phyloP scores from a whole-genome alignment of 495 filamentous ascomycete species.

The Lasiosphaeria miniovina region DNA sequence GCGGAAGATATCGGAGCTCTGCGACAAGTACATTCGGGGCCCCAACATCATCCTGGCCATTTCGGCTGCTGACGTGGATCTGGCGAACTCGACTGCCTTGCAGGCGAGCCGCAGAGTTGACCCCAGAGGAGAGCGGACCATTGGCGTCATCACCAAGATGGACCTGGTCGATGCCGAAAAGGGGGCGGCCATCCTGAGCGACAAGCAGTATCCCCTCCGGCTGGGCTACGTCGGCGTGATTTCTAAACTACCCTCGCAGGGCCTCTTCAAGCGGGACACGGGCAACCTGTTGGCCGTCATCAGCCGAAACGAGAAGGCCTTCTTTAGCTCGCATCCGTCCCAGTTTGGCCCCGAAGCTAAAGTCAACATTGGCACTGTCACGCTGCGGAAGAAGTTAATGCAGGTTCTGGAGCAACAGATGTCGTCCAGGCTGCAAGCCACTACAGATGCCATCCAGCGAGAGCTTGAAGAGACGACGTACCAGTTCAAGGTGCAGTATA shows the following conservation, averaged over 20 bases:
- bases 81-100: slow-evolving; percentile 93
- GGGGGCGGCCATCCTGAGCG: slow-evolving; percentile 71
- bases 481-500: slow-evolving; percentile 99
- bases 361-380: slow-evolving; percentile 76
- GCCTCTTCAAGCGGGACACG: slow-evolving; percentile 80
- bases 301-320: slow-evolving; percentile 81
- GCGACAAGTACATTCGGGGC: slow-evolving; percentile 95
- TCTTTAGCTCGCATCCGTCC: slow-evolving; percentile 76
- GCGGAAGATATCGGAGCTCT: slow-evolving; percentile 92
- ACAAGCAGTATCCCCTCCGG: slow-evolving; percentile 90
- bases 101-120: slow-evolving; percentile 89
- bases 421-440: slow-evolving; percentile 82
- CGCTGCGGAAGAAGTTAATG: slow-evolving; percentile 92
- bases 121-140: slow-evolving; percentile 90
- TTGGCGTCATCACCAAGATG: slow-evolving; percentile 99
- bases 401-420: slow-evolving; percentile 95
- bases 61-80: slow-evolving; percentile 93
- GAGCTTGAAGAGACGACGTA: slow-evolving; percentile 97
- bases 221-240: slow-evolving; percentile 98
- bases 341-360: slow-evolving; percentile 74
- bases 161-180: slow-evolving; percentile 86
- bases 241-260: slow-evolving; percentile 67
- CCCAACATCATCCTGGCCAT: slow-evolving; percentile 97
- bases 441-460: slow-evolving; percentile 86
- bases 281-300: slow-evolving; percentile 80